Evolutionary conservation across 2,329 filamentous ascomycete genomes (phyloP), one percentile per base, ranked within the genome.

Genomic region (Pseudopithomyces maydicus): DNA sequence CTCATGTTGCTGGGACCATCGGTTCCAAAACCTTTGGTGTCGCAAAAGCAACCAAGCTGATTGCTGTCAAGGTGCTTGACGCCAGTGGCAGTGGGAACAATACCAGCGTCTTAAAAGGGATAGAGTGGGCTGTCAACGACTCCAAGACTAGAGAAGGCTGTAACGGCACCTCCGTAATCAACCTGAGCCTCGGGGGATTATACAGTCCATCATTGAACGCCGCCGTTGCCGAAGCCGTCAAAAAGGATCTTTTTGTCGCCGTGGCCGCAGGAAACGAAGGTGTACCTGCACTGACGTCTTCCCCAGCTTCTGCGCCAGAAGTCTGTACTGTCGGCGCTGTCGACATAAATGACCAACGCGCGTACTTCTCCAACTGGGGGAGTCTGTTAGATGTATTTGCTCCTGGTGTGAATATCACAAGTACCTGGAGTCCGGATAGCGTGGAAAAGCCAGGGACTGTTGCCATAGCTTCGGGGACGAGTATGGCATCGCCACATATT

Each of bases 311-410:
- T 63, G 92, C 95, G 68, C 84, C 87, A 71, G 91, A 95, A 74
- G 93, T 95, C 66, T 87, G 99, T 77, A 99, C 95, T 56, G 95
- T 99, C 63, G 95, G 94, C 79, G 95, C 95, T 66, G 96, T 92
- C 44, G 95, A 91, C 68, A 87, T 98, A 58, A 87, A 89, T 73
- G 96, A 99, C 76, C 91, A 92, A 84, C 94, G 95, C 81, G 95
- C 95, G 65, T 99, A 98, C 87, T 99, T 99, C 88, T 99, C 95
- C 87, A 99, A 99, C 90, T 98, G 88, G 79, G 95, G 95, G 79
- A 94, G 93, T 85, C 99, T 95, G 86, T 97, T 94, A 77, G 95
- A 99, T 80, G 97, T 99, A 84, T 99, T 98, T 73, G 96, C 93
- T 63, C 95, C 95, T 59, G 95, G 95, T 74, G 85, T 97, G 73